Base-by-base conservation (phyloP, 352 stramenopile genomes). In the Achlya hypogyna region DNA sequence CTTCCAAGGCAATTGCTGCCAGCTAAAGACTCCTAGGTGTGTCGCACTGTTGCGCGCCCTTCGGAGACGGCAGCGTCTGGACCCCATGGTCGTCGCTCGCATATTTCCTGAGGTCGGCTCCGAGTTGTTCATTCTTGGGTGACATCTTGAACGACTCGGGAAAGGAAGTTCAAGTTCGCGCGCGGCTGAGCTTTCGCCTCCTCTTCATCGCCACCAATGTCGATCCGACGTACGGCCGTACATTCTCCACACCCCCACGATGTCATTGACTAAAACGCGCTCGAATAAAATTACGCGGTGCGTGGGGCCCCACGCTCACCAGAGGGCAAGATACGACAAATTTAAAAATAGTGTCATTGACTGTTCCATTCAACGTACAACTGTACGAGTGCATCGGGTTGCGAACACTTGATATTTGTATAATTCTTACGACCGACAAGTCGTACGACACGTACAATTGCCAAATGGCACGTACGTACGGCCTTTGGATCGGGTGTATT, bases 81-180 rank as follows among this genome's bases (percentile, higher is more conserved):
- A n/a, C n/a, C n/a, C n/a, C n/a, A n/a, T n/a, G n/a, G n/a, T n/a
- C n/a, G n/a, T n/a, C n/a, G n/a, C n/a, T n/a, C n/a, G 38, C 38
- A 45, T 45, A 1, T 3, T n/a, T 42, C 34, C 6, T 42, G 6
- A 9, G 14, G 38, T 56, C 49, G 16, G 25, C 31, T 20, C 25
- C 49, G 31, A 12, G 6, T 16, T 6, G 6, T 34, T 16, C 6
- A 6, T 14, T 54, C 3, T 56, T 56, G 49, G 49, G 49, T 56
- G 49, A 6, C 23, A 54, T 14, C 6, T 56, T 10, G 10, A 20
- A 42, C n/a, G 2, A 18, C n/a, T 10, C 12, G n/a, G 49, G 49
- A 56, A 56, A 56, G 25, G 49, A 56, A 56, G 49, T 56, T 56
- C 49, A 56, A 56, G 10, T 56, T 56, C 12, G 49, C 25, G 31